Percentiles rank a stretch among this genome's conserved stretches.
Conservation (phyloP, 768 basidiomycete species). For the Mycena indigotica region DNA sequence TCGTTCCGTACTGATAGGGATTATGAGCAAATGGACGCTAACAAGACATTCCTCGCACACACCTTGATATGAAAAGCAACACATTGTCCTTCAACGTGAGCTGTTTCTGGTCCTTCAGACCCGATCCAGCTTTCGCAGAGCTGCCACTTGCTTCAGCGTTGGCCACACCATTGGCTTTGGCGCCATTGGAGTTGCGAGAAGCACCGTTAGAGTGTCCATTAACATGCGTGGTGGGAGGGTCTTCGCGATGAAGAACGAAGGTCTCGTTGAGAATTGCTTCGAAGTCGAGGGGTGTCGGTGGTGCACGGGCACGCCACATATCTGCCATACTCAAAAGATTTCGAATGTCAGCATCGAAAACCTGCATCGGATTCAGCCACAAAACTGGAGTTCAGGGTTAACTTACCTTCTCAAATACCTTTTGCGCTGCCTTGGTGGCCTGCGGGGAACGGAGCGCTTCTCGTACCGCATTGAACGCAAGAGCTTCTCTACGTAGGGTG, state of each 20-base stretch:
- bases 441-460: slow-evolving; percentile 55
- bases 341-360: slow-evolving; percentile 84
- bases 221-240: slow-evolving; percentile 12
- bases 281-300: slow-evolving; percentile 82
- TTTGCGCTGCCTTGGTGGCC: slow-evolving; percentile 56
- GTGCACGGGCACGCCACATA: slow-evolving; percentile 94
- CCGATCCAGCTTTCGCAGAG: slow-evolving; percentile 16
- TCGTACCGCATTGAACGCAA: slow-evolving; percentile 84
- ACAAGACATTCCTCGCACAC: no score
- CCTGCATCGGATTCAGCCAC: slow-evolving; percentile 45
- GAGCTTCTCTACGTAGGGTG: slow-evolving; percentile 84
- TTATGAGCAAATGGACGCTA: no score
- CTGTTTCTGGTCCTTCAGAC: slow-evolving; percentile 81
- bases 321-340: slow-evolving; percentile 92
- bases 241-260: slow-evolving; percentile 48
- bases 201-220: slow-evolving; percentile 17
- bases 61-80: slow-evolving; percentile 86
- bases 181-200: slow-evolving; percentile 26
- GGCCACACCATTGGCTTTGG: slow-evolving; percentile 31
- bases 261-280: slow-evolving; percentile 69
- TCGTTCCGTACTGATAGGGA: slow-evolving; percentile 67
- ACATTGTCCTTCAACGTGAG: slow-evolving; percentile 81
- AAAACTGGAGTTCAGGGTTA: not conserved
- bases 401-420: slow-evolving; percentile 82
- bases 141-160: slow-evolving; percentile 15